Conservation (phyloP, 495 filamentous ascomycete species). For the Aspergillus baeticus region DNA sequence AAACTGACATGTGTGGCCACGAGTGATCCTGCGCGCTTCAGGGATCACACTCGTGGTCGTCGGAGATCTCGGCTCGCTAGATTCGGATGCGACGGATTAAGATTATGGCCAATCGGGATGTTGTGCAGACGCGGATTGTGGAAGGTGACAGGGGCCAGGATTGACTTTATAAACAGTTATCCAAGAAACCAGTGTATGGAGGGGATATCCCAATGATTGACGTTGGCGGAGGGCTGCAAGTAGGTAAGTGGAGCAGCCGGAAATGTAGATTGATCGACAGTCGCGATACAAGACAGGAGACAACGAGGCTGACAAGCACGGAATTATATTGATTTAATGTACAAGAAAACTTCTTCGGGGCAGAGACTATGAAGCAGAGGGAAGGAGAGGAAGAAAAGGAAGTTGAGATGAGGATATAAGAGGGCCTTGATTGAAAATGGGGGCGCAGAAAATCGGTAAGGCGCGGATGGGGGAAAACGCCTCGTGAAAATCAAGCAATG, state of each 20-base stretch:
- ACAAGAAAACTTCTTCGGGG: not conserved
- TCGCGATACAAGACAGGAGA: not conserved
- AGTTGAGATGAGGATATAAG: conserved; percentile 4
- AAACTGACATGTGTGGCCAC: not conserved
- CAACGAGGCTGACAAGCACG: not conserved
- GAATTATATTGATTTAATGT: not conserved
- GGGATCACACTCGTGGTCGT: not conserved
- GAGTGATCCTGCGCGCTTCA: not conserved
- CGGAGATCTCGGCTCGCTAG: not conserved
- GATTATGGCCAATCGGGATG: not conserved
- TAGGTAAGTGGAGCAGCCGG: not conserved
- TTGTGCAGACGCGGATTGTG: not conserved
- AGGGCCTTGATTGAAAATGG: conserved; percentile 8
- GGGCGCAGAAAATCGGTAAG: conserved; percentile 7
- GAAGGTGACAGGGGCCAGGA: not conserved
- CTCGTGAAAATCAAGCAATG: conserved; percentile 5
- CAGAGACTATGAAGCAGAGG: not conserved
- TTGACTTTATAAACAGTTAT: not conserved
- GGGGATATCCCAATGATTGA: not conserved
- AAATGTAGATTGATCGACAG: not conserved
- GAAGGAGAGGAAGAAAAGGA: conserved; percentile 1
- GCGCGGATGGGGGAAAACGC: conserved; percentile 12
- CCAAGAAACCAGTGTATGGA: not conserved
- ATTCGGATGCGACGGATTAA: not conserved
- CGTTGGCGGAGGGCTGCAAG: not conserved